Evolutionary conservation across 768 basidiomycete species (phyloP), one percentile per base, ranked within the genome.

Genomic region (Lactarius quietus): DNA sequence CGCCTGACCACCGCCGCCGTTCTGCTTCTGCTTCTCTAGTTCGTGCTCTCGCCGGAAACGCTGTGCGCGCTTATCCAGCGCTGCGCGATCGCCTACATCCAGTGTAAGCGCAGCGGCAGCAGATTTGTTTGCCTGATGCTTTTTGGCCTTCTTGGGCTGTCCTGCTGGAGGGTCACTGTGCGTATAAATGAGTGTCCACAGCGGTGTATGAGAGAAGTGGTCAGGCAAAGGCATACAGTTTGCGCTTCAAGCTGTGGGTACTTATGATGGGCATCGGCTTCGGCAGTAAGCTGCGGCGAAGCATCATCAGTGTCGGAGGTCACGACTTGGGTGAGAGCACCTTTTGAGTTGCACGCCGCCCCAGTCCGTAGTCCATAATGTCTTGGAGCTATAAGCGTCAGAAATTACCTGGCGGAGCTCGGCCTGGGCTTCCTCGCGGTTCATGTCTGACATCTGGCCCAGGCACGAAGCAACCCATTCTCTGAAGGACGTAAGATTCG

Each of bases 351-450:
- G 90, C 38, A 95, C 84, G 36, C 84, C 88, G 12, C 83, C 79
- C 97, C 97, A 99, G 76, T 98, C 93, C 63, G 90, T 96, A n/a
- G 92, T 90, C 86, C 92, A 90, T 29, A 98, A 82, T 1, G 89
- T 84, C 74, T 91, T 87, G 73, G 86, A 82, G 67, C 86, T 82
- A 78, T 93, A 96, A 77, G 94, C 88, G 70, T 94, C 86, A 84
- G 91, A 89, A 77, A 99, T 97, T 84, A 94, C 90, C 87, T 92
- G 85, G 85, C 94, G 95, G 74, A 99, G 79, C 82, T 99, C 97
- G 66, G 89, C 83, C 73, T 95, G 93, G 26, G 95, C 95, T 70
- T 95, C 93, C 57, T 79, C 78, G 75, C 90, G 87, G 78, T 96
- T 98, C 59, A 82, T 77, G 69, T 95, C 90, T 20, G 92, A 92